Percentiles rank a stretch among this genome's conserved stretches.
phyloP scores from a whole-genome alignment of 305 asterid genomes.

The Rubia tinctorum region DNA sequence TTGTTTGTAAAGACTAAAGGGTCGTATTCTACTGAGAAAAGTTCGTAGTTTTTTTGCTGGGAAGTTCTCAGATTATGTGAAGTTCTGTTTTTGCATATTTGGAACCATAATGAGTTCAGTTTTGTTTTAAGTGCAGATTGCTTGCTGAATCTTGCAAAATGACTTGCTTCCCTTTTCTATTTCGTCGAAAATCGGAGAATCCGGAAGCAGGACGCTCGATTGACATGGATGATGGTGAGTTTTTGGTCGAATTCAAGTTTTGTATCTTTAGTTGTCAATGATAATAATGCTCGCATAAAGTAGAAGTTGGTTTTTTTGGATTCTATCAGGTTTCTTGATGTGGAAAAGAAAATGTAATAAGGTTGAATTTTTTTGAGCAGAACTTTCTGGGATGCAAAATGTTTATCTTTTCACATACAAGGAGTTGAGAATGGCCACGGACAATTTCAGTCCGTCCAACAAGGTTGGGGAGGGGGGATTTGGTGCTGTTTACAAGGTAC shows the following conservation, averaged over 20 bases:
- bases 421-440: slow-evolving; percentile 65
- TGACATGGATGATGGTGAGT: slow-evolving; percentile 22
- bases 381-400: slow-evolving; percentile 51
- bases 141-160: slow-evolving; percentile 22
- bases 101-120: not conserved
- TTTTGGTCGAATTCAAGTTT: slow-evolving; percentile 2
- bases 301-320: not conserved
- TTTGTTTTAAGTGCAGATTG: slow-evolving; percentile 4
- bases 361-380: slow-evolving; percentile 36
- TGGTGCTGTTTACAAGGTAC: slow-evolving; percentile 87
- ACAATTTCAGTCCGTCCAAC: slow-evolving; percentile 57
- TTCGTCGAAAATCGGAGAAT: slow-evolving; percentile 19
- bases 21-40: not conserved
- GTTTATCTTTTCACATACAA: slow-evolving; percentile 62
- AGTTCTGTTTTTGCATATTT: not conserved
- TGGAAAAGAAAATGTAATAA: not conserved
- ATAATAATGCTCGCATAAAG: not conserved
- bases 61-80: not conserved
- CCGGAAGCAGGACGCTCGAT: slow-evolving; percentile 1
- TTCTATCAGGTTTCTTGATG: not conserved
- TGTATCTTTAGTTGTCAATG: not conserved
- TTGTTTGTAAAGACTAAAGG: not conserved
- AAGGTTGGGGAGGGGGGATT: slow-evolving; percentile 97
- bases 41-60: not conserved
- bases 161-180: slow-evolving; percentile 33